phyloP scores from a whole-genome alignment of 164 flowering plant species.

The Stephania cephalantha region DNA sequence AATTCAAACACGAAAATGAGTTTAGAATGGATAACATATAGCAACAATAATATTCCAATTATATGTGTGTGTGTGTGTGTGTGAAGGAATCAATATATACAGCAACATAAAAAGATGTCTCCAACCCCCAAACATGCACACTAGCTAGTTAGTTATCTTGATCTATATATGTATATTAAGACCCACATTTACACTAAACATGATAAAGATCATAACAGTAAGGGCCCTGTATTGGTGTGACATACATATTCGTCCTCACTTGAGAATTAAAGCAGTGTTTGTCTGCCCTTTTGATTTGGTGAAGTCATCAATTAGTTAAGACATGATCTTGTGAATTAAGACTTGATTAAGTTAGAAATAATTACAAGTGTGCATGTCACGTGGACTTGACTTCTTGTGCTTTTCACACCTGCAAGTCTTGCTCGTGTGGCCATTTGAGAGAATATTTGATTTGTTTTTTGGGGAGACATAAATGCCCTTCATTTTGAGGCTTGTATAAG shows the following conservation, averaged over 20 bases:
- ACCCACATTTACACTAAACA: background rate
- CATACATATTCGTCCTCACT: background rate
- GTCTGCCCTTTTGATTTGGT: background rate
- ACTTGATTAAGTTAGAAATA: background rate
- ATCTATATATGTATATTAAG: background rate
- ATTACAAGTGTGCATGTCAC: background rate
- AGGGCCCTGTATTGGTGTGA: background rate
- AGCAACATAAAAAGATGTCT: background rate
- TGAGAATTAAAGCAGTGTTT: background rate
- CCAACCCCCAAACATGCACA: background rate
- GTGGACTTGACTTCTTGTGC: conserved; percentile 1
- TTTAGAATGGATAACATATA: too few species aligned
- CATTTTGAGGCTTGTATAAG: background rate
- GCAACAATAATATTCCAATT: too few species aligned
- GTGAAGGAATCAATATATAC: background rate
- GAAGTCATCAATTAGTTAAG: background rate
- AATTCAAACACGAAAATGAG: too few species aligned
- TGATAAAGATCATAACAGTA: background rate
- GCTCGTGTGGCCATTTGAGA: background rate
- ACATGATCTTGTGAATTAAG: background rate
- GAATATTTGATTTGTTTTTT: conserved; percentile 1
- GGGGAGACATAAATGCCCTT: background rate
- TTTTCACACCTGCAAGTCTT: background rate
- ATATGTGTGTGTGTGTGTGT: too few species aligned
- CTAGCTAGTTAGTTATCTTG: background rate